Conservation (phyloP, 179 eudicot genomes). For the Beta lomatogona region DNA sequence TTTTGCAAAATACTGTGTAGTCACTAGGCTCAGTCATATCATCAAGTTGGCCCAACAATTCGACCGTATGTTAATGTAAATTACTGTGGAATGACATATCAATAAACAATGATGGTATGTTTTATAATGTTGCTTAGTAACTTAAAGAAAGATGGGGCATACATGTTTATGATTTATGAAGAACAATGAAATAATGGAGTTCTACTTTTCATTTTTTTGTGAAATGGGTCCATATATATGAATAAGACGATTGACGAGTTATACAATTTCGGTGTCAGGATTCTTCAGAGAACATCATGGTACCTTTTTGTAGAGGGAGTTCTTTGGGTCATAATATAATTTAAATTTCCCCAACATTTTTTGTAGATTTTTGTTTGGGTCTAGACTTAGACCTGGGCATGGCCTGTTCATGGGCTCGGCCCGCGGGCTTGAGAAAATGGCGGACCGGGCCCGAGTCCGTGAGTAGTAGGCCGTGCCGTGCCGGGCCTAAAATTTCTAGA, state of each 20-base stretch:
- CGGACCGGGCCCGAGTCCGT: too few relatives aligned
- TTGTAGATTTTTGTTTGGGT: too few relatives aligned
- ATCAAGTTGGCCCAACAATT: not conserved
- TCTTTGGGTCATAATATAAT: not conserved
- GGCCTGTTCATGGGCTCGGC: too few relatives aligned
- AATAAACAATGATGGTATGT: not conserved
- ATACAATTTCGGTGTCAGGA: slow-evolving; percentile 12
- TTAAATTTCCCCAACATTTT: too few relatives aligned
- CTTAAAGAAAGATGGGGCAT: not conserved
- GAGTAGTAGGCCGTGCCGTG: too few relatives aligned
- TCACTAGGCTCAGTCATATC: slow-evolving; percentile 17
- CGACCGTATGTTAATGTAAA: not conserved
- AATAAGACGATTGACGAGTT: not conserved
- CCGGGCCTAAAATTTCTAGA: too few relatives aligned
- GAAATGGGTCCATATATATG: slow-evolving; percentile 15
- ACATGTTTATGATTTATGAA: too few relatives aligned
- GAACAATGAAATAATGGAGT: slow-evolving; percentile 6
- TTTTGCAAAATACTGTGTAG: not conserved
- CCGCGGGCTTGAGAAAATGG: too few relatives aligned
- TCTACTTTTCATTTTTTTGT: not conserved
- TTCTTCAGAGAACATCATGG: not conserved
- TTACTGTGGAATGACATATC: not conserved
- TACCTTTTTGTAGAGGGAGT: not conserved
- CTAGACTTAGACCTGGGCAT: too few relatives aligned
- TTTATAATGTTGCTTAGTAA: not conserved